Conservation (phyloP, 768 basidiomycete species). For the Termitomyces sp. region DNA sequence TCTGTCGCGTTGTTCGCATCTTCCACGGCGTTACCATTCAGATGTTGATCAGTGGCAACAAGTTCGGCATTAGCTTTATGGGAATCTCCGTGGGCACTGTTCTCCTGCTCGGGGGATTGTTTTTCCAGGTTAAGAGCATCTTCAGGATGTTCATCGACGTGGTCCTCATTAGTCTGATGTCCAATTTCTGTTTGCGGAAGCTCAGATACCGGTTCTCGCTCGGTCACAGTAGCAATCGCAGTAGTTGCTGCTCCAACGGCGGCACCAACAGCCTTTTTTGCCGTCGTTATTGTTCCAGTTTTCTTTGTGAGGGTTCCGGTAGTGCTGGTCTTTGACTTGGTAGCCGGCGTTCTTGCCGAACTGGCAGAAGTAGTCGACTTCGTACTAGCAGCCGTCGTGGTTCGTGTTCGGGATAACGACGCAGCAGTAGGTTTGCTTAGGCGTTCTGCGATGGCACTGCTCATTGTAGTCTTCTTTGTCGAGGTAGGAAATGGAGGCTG, state of each 20-base stretch:
- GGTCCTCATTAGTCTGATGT: background rate
- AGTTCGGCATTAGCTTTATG: background rate
- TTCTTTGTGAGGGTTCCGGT: background rate
- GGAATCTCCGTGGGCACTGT: background rate
- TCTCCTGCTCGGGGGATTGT: background rate
- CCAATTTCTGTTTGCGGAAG: slow-evolving; percentile 10
- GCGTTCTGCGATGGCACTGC: slow-evolving; percentile 53
- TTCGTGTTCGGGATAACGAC: slow-evolving; percentile 58
- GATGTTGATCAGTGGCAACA: background rate
- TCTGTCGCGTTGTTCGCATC: background rate
- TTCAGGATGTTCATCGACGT: slow-evolving; percentile 1
- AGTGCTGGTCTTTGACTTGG: slow-evolving; percentile 15
- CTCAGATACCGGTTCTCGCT: slow-evolving; percentile 1
- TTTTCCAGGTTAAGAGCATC: background rate
- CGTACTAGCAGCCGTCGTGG: slow-evolving; percentile 17
- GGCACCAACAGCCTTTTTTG: slow-evolving; percentile 20
- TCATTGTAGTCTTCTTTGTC: slow-evolving; percentile 48
- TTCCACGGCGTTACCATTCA: background rate
- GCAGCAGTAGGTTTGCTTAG: slow-evolving; percentile 83
- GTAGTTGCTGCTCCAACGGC: slow-evolving; percentile 10
- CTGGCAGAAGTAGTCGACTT: slow-evolving; percentile 25
- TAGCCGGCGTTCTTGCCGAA: slow-evolving; percentile 22
- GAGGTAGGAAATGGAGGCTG: slow-evolving; percentile 38
- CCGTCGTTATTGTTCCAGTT: slow-evolving; percentile 10
- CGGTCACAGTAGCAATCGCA: background rate